Conservation (phyloP, 257 asterid species). For the Solanum bukasovii region DNA sequence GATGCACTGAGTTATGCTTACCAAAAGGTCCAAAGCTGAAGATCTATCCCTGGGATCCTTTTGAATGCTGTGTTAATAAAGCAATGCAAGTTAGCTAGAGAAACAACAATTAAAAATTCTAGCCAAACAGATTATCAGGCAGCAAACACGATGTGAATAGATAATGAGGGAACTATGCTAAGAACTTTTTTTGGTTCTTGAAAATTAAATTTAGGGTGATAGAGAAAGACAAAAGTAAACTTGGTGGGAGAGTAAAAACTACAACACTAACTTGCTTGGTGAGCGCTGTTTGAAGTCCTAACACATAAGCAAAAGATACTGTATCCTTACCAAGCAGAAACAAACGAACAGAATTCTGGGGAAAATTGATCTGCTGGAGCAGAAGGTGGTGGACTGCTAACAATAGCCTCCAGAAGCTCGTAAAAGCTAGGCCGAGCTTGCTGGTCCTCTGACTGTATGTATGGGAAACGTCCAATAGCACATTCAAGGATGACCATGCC, state of each 20-base stretch:
- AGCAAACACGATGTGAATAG: not conserved
- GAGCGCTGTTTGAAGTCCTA: not conserved
- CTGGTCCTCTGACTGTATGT: conserved; percentile 82
- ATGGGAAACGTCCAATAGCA: conserved; percentile 98
- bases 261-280: not conserved
- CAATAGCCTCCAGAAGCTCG: conserved; percentile 92
- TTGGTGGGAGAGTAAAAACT: not conserved
- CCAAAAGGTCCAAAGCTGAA: conserved; percentile 82
- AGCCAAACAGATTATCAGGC: not conserved
- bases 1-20: conserved; percentile 21
- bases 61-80: conserved; percentile 63
- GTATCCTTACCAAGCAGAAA: conserved; percentile 67
- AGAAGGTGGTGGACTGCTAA: conserved; percentile 82
- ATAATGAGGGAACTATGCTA: not conserved
- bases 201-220: not conserved
- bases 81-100: not conserved
- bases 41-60: conserved; percentile 79
- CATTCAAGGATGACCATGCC: conserved; percentile 96
- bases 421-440: conserved; percentile 85
- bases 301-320: not conserved
- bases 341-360: conserved; percentile 47
- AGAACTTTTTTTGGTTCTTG: not conserved
- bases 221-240: not conserved
- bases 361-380: conserved; percentile 80
- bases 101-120: not conserved